Percentiles rank a stretch among this genome's conserved stretches.
phyloP scores from a whole-genome alignment of 2,329 filamentous ascomycete genomes.

The Ambrosiella cleistominuta region DNA sequence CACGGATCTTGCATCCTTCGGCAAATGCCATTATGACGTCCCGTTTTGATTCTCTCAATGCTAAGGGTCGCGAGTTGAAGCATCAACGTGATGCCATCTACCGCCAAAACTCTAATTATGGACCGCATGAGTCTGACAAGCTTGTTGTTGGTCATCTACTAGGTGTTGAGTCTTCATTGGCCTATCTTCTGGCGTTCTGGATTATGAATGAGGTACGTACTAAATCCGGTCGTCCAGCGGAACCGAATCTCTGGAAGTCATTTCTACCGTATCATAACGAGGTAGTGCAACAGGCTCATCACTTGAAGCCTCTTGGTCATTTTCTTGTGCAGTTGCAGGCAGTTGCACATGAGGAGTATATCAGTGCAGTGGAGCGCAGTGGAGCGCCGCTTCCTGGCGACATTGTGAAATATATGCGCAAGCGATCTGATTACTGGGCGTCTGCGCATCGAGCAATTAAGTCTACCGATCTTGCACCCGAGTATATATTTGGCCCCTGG shows the following conservation, averaged over 20 bases:
- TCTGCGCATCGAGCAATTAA: constrained; percentile 13
- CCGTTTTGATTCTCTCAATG: constrained; percentile 18
- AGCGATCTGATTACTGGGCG: constrained; percentile 10
- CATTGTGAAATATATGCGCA: constrained; percentile 13
- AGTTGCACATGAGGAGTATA: constrained; percentile 28
- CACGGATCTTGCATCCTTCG: neutral
- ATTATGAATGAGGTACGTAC: constrained; percentile 28
- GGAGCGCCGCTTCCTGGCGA: constrained; percentile 19
- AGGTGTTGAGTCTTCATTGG: constrained; percentile 31
- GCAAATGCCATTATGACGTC: neutral
- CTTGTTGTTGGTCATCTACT: constrained; percentile 17
- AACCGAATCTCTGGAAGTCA: constrained; percentile 25
- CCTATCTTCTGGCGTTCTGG: constrained; percentile 37
- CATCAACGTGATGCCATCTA: constrained; percentile 33
- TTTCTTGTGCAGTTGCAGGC: constrained; percentile 28
- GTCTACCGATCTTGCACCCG: neutral
- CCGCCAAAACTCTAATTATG: constrained; percentile 14
- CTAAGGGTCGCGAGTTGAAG: constrained; percentile 34
- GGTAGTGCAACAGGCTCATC: constrained; percentile 21
- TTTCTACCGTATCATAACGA: constrained; percentile 28
- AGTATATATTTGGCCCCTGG: constrained; percentile 23
- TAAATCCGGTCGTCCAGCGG: constrained; percentile 26
- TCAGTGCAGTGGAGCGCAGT: constrained; percentile 20
- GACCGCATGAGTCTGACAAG: neutral
- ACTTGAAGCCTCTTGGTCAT: constrained; percentile 24